These are phyloP conservation scores for Heimioporus sp. DNA, from an alignment of 768 basidiomycete species.

Conservation along the genomic window DNA sequence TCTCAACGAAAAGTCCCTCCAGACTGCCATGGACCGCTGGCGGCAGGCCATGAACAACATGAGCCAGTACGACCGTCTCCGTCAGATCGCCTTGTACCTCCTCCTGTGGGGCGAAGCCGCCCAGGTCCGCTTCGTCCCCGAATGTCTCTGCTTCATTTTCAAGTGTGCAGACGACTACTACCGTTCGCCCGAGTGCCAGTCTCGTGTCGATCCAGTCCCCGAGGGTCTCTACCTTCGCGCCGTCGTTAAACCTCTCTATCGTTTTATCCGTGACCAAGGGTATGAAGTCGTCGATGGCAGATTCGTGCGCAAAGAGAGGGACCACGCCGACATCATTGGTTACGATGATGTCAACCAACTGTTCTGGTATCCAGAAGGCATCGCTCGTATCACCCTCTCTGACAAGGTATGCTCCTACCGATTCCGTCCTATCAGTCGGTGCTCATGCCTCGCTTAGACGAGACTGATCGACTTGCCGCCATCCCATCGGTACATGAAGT, in stretches of 20 bases:
- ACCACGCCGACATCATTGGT: conserved; percentile 93
- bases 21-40: conserved; percentile 89
- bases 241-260: conserved; percentile 91
- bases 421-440: background rate
- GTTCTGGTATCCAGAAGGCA: conserved; percentile 99
- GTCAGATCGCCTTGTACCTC: conserved; percentile 93
- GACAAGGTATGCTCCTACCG: conserved; percentile 67
- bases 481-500: conserved; percentile 92
- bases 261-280: conserved; percentile 96
- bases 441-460: conserved; percentile 47
- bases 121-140: conserved; percentile 94
- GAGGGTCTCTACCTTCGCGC: conserved; percentile 93
- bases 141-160: conserved; percentile 99
- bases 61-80: conserved; percentile 95
- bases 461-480: conserved; percentile 90
- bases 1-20: conserved; percentile 60
- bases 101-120: conserved; percentile 99
- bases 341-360: conserved; percentile 99
- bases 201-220: conserved; percentile 84
- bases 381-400: conserved; percentile 82
- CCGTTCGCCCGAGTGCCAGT: conserved; percentile 97
- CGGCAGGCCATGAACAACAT: conserved; percentile 98
- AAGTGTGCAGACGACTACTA: conserved; percentile 99
- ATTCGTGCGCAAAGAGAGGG: conserved; percentile 89
- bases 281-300: conserved; percentile 96